These are phyloP conservation scores for Zygosaccharomyces lentus DNA, from an alignment of 805 yeast species.

Conservation along the genomic window DNA sequence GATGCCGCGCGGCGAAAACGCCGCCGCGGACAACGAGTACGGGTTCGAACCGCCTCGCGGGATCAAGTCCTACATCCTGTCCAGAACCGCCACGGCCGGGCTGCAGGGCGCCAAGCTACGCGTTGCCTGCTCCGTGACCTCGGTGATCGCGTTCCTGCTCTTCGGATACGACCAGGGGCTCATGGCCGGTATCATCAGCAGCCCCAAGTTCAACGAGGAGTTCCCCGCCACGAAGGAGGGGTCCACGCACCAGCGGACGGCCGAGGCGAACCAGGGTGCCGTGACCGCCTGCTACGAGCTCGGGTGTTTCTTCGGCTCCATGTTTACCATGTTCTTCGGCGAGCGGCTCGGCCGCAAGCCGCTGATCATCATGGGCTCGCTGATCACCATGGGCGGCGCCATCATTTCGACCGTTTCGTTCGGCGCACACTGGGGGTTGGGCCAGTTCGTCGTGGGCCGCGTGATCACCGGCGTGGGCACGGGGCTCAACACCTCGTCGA, in stretches of 20 bases:
- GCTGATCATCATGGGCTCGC: slow-evolving; percentile 51
- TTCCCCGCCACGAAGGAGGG: slow-evolving; percentile 48
- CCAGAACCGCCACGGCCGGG: slow-evolving; percentile 54
- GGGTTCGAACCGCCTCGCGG: slow-evolving; percentile 5
- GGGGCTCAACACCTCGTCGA: slow-evolving; percentile 71
- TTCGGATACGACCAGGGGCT: slow-evolving; percentile 82
- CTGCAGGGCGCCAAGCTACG: slow-evolving; percentile 51
- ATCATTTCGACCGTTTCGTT: slow-evolving; percentile 52
- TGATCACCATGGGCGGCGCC: slow-evolving; percentile 57
- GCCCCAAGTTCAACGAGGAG: slow-evolving; percentile 58
- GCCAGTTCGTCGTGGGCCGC: slow-evolving; percentile 69
- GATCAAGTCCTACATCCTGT: slow-evolving; percentile 5
- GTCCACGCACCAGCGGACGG: slow-evolving; percentile 37
- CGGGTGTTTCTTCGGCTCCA: slow-evolving; percentile 73
- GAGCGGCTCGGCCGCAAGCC: slow-evolving; percentile 64
- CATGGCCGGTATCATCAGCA: slow-evolving; percentile 60
- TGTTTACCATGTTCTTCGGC: slow-evolving; percentile 57
- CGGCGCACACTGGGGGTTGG: slow-evolving; percentile 54
- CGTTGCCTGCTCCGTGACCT: slow-evolving; percentile 48
- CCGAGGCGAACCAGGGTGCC: slow-evolving; percentile 65
- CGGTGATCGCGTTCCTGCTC: slow-evolving; percentile 59
- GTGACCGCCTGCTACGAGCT: slow-evolving; percentile 64
- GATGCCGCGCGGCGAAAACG: background rate
- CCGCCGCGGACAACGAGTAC: background rate
- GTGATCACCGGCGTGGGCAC: slow-evolving; percentile 68